Evolutionary conservation across 2,329 filamentous ascomycete genomes (phyloP), one percentile per base, ranked within the genome.

Genomic region (Nemania sp.): DNA sequence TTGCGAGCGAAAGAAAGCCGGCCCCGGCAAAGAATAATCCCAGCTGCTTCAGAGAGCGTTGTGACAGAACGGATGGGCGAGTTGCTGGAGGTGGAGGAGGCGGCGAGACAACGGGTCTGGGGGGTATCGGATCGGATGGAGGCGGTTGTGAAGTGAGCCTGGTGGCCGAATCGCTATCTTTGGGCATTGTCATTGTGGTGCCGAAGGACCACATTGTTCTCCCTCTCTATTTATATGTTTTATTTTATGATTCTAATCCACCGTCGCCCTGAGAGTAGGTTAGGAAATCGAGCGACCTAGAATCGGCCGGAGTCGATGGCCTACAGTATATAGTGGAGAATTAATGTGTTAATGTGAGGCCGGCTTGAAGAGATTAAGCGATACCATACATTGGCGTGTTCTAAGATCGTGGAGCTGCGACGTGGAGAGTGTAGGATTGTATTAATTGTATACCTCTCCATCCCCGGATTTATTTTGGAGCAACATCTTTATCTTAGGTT

Each of bases 21-120:
- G 92, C 86, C 49, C 95, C 95, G 68, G 90, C 89, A 73, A 90
- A 84, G 79, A 96, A 91, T 67, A 97, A 80, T 26, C 89, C 85
- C 15, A 93, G 80, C 78, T 94, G 90, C 62, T 86, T 86, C 57
- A 87, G 77, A 47, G 84, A 86, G 75, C 88, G 86, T 57, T 80
- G 77, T 18, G 83, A 83, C 58, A 83, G 73, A 59, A 81, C 68
- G 53, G 76, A 68, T 62, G 76, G 54, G 32, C 65, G 71, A 38
- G 72, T 62, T 15, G 59, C 70, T 60, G 62, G 22, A 29, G 62
- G 38, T 58, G 68, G 63, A 55, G 73, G 32, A 62, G 35, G 29
- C 59, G 74, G 27, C 67, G 74, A 26, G 13, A 38, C 13, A 24
- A 27, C 6, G 15, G 57, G 2, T 56, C n/a, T 29, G 27, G 53